Evolutionary conservation across 2,329 filamentous ascomycete genomes (phyloP).

Genomic region (Mycocentrospora acerina): DNA sequence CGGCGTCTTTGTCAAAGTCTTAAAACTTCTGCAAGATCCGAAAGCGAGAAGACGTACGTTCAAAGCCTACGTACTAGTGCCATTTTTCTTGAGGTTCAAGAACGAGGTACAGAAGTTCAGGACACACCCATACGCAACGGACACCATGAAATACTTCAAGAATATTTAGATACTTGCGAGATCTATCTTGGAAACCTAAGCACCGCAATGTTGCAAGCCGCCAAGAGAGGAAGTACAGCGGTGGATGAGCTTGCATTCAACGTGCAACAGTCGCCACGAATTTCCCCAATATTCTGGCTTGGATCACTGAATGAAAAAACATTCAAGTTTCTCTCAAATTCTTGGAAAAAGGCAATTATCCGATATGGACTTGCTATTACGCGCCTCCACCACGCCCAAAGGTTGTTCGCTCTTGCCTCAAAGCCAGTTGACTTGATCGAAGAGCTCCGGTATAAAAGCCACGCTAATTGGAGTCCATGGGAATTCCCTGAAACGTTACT

Average conservation of each 20-base stretch:
- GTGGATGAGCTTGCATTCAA: slow-evolving; percentile 3
- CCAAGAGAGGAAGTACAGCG: slow-evolving; percentile 1
- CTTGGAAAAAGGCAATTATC: slow-evolving; percentile 27
- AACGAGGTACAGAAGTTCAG: too few relatives aligned
- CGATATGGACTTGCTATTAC: slow-evolving; percentile 30
- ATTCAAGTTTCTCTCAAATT: slow-evolving; percentile 12
- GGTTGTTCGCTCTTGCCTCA: slow-evolving; percentile 14
- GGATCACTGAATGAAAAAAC: slow-evolving; percentile 19
- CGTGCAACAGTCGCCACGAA: slow-evolving; percentile 16
- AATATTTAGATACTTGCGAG: slow-evolving; percentile 15
- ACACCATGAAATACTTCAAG: too few relatives aligned
- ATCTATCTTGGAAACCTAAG: slow-evolving; percentile 9
- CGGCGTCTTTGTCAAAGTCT: slow-evolving; percentile 14
- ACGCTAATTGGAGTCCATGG: slow-evolving; percentile 56
- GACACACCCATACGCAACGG: too few relatives aligned
- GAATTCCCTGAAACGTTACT: slow-evolving; percentile 62
- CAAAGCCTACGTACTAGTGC: slow-evolving; percentile 18
- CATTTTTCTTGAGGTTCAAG: slow-evolving; percentile 16
- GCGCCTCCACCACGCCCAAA: slow-evolving; percentile 31
- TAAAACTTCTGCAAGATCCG: slow-evolving; percentile 7
- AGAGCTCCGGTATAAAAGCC: slow-evolving; percentile 53
- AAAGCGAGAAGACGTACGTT: slow-evolving; percentile 24
- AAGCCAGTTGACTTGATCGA: slow-evolving; percentile 24
- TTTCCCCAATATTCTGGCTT: slow-evolving; percentile 28
- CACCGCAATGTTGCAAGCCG: not conserved